Evolutionary conservation across 148 eudicot genomes (phyloP).

Genomic region (Diospyros lotus): DNA sequence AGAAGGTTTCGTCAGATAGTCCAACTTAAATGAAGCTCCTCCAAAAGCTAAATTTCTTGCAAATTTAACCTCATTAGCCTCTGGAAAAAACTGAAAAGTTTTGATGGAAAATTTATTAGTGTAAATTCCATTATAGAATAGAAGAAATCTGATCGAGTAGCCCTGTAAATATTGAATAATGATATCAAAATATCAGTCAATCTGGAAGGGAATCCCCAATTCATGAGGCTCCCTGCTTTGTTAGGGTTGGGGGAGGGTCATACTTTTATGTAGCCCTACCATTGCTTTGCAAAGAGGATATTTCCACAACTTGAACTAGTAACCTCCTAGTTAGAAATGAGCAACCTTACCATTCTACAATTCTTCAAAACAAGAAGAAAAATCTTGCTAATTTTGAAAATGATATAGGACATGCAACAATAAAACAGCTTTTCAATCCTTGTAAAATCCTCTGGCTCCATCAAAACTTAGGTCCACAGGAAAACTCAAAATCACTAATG

Average conservation of each 20-base stretch:
- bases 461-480: neutral
- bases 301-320: too few relatives aligned
- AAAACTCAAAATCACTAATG: too few relatives aligned
- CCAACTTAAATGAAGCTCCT: slow-evolving; percentile 85
- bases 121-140: neutral
- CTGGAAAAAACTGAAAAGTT: slow-evolving; percentile 82
- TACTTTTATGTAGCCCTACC: too few relatives aligned
- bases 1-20: slow-evolving; percentile 94
- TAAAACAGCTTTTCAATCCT: neutral
- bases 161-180: neutral
- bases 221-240: too few relatives aligned
- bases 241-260: too few relatives aligned
- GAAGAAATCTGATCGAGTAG: neutral
- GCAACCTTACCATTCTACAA: too few relatives aligned
- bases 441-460: neutral
- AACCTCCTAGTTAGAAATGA: too few relatives aligned
- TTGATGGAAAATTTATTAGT: slow-evolving; percentile 16
- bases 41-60: slow-evolving; percentile 73
- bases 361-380: neutral
- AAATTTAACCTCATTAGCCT: slow-evolving; percentile 84
- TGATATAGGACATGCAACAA: neutral
- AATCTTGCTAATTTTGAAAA: neutral
- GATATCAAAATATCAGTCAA: neutral
- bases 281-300: too few relatives aligned
- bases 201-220: neutral